phyloP scores from a whole-genome alignment of 768 basidiomycete species.

The Suillus discolor region DNA sequence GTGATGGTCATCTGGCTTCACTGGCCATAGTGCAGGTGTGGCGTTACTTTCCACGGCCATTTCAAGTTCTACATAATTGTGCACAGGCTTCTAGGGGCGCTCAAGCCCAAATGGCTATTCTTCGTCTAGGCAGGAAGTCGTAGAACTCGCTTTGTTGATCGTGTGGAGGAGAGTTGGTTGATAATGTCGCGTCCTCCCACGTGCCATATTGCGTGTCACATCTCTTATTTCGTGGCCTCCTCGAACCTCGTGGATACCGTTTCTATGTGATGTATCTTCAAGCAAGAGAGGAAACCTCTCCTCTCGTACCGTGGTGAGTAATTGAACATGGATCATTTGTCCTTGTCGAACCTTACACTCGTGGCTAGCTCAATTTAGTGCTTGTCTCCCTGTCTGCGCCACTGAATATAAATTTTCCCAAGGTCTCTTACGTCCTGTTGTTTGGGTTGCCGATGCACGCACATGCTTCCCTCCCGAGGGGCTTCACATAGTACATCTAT shows the following conservation, averaged over 20 bases:
- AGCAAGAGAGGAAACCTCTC: not conserved
- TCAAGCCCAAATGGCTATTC: not conserved
- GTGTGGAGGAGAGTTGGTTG: too few relatives aligned
- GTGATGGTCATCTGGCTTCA: not conserved
- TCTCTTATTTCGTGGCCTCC: not conserved
- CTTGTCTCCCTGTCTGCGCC: constrained; percentile 9
- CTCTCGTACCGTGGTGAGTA: constrained; percentile 17
- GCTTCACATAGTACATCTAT: constrained; percentile 21
- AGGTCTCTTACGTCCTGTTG: constrained; percentile 1
- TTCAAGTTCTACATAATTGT: too few relatives aligned
- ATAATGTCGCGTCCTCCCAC: constrained; percentile 4
- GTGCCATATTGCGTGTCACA: not conserved
- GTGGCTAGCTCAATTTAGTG: constrained; percentile 1
- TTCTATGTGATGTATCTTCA: not conserved
- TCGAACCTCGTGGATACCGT: constrained; percentile 3
- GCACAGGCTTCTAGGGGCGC: not conserved
- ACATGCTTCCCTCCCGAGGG: constrained; percentile 19
- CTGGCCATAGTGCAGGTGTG: not conserved
- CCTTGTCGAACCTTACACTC: constrained; percentile 16
- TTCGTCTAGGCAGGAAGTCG: not conserved
- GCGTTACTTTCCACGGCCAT: not conserved
- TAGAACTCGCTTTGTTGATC: too few relatives aligned
- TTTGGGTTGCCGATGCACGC: constrained; percentile 8
- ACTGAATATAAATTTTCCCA: constrained; percentile 21
- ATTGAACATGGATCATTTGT: constrained; percentile 20